Percentiles rank a stretch among this genome's conserved stretches.
Evolutionary conservation across 768 basidiomycete species (phyloP).

Genomic region (Phallus indusiatus): DNA sequence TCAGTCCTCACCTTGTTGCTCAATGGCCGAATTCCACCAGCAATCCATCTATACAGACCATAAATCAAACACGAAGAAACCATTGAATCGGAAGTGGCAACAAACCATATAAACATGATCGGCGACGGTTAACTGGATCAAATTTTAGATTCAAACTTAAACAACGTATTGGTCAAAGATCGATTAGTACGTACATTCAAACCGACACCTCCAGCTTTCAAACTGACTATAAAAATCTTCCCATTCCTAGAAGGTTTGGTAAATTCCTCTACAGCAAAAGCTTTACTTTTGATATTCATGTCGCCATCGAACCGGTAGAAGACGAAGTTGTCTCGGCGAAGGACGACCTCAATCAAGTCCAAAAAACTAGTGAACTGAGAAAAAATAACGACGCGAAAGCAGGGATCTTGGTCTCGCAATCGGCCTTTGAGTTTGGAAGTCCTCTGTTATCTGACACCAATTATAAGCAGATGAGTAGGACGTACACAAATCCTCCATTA

Average conservation of each 20-base stretch:
- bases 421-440: slow-evolving; percentile 31
- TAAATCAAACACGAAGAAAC: not conserved
- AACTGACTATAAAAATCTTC: slow-evolving; percentile 65
- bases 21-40: slow-evolving; percentile 84
- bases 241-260: slow-evolving; percentile 57
- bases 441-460: not conserved
- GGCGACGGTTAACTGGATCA: slow-evolving; percentile 55
- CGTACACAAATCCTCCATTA: slow-evolving; percentile 62
- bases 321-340: slow-evolving; percentile 59
- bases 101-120: slow-evolving; percentile 82
- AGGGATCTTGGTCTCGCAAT: slow-evolving; percentile 60
- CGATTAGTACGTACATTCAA: slow-evolving; percentile 45
- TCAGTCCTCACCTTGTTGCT: slow-evolving; percentile 53
- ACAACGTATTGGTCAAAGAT: slow-evolving; percentile 1
- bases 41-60: slow-evolving; percentile 64
- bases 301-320: slow-evolving; percentile 86
- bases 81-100: not conserved
- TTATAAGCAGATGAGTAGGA: slow-evolving; percentile 6
- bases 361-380: slow-evolving; percentile 87
- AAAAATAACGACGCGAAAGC: slow-evolving; percentile 79
- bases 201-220: slow-evolving; percentile 91
- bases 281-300: slow-evolving; percentile 79
- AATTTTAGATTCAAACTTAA: not conserved
- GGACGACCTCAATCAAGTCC: slow-evolving; percentile 63
- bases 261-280: slow-evolving; percentile 69